Evolutionary conservation across 2,329 filamentous ascomycete genomes (phyloP), one percentile per base, ranked within the genome.

Genomic region (Trichoderma sp.): DNA sequence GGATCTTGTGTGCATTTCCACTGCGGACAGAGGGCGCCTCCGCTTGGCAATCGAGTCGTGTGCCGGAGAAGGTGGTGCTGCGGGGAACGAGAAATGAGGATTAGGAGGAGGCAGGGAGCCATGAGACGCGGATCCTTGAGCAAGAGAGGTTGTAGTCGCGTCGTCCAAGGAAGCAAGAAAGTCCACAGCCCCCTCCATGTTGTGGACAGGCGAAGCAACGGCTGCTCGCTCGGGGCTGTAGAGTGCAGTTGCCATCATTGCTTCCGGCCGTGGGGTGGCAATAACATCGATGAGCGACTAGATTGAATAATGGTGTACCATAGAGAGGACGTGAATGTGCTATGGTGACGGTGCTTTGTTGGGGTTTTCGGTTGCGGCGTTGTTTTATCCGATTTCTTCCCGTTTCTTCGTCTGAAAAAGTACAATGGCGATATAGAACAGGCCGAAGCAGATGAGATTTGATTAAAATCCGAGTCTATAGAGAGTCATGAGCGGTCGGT

Each of bases 1-100:
- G 2, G 81, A 76, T 29, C 79, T 81, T 73, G 79, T 84, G 76
- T 81, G 85, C 31, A 84, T 83, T 79, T 90, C 89, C 45, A 89
- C 87, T 11, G 86, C 87, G 1, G 90, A 91, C 79, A 86, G 85
- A 72, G 89, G 88, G 45, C 89, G 86, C 79, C 87, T 86, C 53
- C 86, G 86, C 3, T 85, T 64, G 16, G 75, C 85, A 0, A 87
- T 83, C 76, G 89, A 85, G 9, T 89, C 87, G 62, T 85, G 85
- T 0, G 87, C 84, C 7, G 88, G 77, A 3, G 79, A 85, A 1
- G 88, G 82, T 8, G 87, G 83, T 63, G 85, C 83, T 27, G 86
- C 83, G 1, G 91, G 92, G 79, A 93, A 93, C 75, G 91, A 87
- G 79, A 93, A 93, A 6, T 88, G 88, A 35, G 92, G 91, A 71